Base-by-base conservation (phyloP, 495 filamentous ascomycete species). In the Aspergillus asperescens region DNA sequence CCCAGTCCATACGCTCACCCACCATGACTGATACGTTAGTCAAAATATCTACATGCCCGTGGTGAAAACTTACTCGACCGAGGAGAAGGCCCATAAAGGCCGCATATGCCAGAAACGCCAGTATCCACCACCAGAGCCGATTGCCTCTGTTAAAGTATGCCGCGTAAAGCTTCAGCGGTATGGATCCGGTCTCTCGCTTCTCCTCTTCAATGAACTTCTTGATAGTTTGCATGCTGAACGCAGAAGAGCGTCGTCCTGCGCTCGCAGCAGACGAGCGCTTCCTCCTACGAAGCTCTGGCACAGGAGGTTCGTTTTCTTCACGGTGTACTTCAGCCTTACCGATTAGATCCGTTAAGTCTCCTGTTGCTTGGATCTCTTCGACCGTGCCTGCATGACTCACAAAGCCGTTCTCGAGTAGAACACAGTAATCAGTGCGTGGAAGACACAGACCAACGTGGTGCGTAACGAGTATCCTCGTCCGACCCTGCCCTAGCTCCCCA, bases 381-480 rank as follows among this genome's bases (percentile, higher is more conserved):
- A 65, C 54, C 0, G 58, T 58, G 7, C 87, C 87, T 2, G 81
- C 77, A 55, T 86, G 64, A 24, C 84, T 65, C 5, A 85, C 75
- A 13, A 71, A 72, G 5, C 87, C 87, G 48, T 87, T 76, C 7
- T 77, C 79, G 0, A 91, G 75, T 27, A 83, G 75, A 6, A 90
- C 81, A 7, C 82, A 72, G 46, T 86, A 90, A 54, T 83, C 82
- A 4, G 87, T 82, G 60, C 78, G 78, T 3, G 85, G 75, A 31
- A 85, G 72, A 57, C 83, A 85, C 7, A 91, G 71, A n/a, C 79
- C 79, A 18, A 89, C 78, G 53, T 90, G 87, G 61, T 91, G 87
- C 2, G 87, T 91, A 7, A 87, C 87, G 13, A 91, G 63, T 38
- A 91, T 87, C 31, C 87, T 72, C 2, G 87, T 91, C 31, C 87